phyloP scores from a whole-genome alignment of 2,329 filamentous ascomycete species.

The Mycocentrospora acerina region DNA sequence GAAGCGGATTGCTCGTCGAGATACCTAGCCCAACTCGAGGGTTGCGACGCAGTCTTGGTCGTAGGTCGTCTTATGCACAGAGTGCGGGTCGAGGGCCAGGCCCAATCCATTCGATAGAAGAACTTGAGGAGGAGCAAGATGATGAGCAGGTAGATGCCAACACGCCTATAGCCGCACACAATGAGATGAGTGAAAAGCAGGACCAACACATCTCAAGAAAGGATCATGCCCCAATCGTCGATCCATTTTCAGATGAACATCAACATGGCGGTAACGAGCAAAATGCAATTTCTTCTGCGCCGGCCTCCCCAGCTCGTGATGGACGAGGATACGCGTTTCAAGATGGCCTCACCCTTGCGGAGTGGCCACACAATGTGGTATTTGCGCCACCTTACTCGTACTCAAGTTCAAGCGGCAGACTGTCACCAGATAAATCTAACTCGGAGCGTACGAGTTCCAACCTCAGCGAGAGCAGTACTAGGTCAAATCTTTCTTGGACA shows the following conservation, averaged over 20 bases:
- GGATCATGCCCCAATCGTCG: conserved; percentile 34
- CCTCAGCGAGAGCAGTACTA: conserved; percentile 55
- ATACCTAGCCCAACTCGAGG: conserved; percentile 53
- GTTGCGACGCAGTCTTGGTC: conserved; percentile 43
- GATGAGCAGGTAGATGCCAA: conserved; percentile 18
- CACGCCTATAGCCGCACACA: conserved; percentile 12
- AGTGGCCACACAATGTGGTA: conserved; percentile 18
- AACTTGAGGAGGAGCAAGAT: conserved; percentile 57
- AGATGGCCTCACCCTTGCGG: background rate
- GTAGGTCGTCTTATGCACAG: conserved; percentile 50
- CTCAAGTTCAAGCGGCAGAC: conserved; percentile 33
- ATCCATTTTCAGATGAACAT: conserved; percentile 46
- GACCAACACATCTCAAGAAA: conserved; percentile 24
- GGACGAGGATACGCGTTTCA: conserved; percentile 4
- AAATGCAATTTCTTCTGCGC: conserved; percentile 28
- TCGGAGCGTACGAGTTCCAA: conserved; percentile 57
- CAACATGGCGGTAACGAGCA: conserved; percentile 26
- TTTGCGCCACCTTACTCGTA: conserved; percentile 14
- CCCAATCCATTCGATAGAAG: conserved; percentile 64
- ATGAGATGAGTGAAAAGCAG: conserved; percentile 29
- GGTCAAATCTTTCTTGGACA: conserved; percentile 47
- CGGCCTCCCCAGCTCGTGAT: conserved; percentile 23
- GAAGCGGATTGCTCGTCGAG: conserved; percentile 50
- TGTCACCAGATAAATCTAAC: conserved; percentile 51
- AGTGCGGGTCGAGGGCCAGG: conserved; percentile 53